Evolutionary conservation across 176 grass and related monocot species (phyloP), one percentile per base, ranked within the genome.

Genomic region (maize (Zea mays)): DNA sequence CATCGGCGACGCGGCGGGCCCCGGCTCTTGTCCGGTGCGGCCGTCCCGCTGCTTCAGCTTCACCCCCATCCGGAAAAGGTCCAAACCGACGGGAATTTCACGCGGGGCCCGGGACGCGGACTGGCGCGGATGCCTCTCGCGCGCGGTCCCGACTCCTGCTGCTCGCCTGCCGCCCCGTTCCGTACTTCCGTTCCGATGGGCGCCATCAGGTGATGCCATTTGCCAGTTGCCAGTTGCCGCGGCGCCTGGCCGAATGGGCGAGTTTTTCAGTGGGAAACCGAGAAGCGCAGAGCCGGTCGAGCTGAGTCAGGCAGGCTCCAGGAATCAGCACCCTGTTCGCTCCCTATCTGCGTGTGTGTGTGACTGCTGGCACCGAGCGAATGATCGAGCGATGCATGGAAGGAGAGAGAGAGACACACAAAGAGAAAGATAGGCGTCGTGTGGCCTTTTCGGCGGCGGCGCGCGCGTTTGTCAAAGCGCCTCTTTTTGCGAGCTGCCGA

Each of bases 21-120:
- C 4, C 38, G 11, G 46, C 10, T 48, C 46, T 48, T 48, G 46
- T 13, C 46, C 46, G 44, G 44, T 46, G 47, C 47, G 47, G 12
- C 9, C 47, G 11, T 49, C 47, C 49, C 50, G 2, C 51, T 2
- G 14, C 42, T 9, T 19, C 64, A 19, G 27, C 27, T 27, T 27
- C 27, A 27, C 27, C 27, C 4, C 38, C 38, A 39, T 42, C 65
- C 16, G 17, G 60, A 14, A 14, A 65, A 5, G 13, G n/a, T 65
- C 48, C 70, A 82, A 55, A 42, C 59, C 60, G 57, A 65, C 60
- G 70, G 49, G 80, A 55, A 82, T 65, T 48, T 71, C 7, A 1
- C 8, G 65, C 14, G 49, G 35, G 7, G 1, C 65, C 42, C 16
- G 7, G 1, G 63, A n/a, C 17, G 63, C 35, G 62, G 65, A 67